Base-by-base conservation (phyloP, 116 monocot genomes). In the Cymodocea nodosa region DNA sequence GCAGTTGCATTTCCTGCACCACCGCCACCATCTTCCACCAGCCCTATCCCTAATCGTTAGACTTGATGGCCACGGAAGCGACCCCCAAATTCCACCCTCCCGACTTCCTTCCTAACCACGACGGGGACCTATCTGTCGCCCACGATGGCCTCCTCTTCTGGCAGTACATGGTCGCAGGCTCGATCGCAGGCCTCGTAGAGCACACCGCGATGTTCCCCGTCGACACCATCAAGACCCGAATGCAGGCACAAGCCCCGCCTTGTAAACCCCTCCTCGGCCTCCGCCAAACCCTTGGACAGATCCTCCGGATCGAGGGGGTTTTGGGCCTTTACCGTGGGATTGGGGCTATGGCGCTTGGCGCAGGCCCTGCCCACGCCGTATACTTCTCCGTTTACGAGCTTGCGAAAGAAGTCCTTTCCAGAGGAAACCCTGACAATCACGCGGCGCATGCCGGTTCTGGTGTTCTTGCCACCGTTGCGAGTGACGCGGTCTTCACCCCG, bases 201-300 rank as follows among this genome's bases (percentile, higher is more conserved):
- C 97, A 97, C 82, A 78, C 77, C 34, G 83, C 81, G 67, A 91
- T 97, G 91, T 97, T 97, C 71, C 97, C 97, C 2, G 73, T 97
- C 19, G 95, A 97, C 71, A 97, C 95, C 15, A 66, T 97, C 56
- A 90, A 97, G 76, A 97, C 97, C 15, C 83, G 85, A 8, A 90
- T 97, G 85, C 91, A 97, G 60, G 76, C 88, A 24, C 63, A 68
- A 14, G 51, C 75, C 50, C 74, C 70, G 20, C 76, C 83, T 20
- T 81, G 83, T 68, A 60, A 51, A 15, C 73, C 82, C 23, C 68
- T 65, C 4, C 68, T 70, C 30, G 52, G 68, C 39, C 81, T 90
- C 65, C 72, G 76, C 67, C 79, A 81, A 14, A 70, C 78, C 51
- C 44, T 95, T 59, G 53, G 72, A 19, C 71, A 73, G 50, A 55